phyloP scores from a whole-genome alignment of 768 basidiomycete species.

The Polyporus arcularius region DNA sequence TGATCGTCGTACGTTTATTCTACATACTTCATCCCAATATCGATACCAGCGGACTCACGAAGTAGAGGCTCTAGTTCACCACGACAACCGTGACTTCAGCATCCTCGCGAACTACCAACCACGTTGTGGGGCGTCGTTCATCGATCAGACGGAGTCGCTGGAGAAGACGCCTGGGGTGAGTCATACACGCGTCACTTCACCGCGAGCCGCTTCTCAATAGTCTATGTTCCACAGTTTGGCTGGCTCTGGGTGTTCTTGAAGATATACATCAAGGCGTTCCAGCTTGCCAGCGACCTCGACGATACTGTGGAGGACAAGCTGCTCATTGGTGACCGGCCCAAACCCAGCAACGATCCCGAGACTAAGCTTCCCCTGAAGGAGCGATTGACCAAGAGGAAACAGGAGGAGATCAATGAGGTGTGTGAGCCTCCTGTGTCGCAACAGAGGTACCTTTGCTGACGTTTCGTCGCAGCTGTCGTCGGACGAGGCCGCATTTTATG shows the following conservation, averaged over 20 bases:
- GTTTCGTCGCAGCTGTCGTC: constrained; percentile 54
- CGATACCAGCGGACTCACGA: not conserved
- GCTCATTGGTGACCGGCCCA: constrained; percentile 78
- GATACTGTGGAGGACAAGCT: constrained; percentile 81
- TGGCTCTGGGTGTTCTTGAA: constrained; percentile 77
- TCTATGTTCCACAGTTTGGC: constrained; percentile 46
- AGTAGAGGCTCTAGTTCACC: constrained; percentile 50
- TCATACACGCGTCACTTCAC: constrained; percentile 6
- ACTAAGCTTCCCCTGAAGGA: constrained; percentile 55
- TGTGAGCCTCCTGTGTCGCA: not conserved
- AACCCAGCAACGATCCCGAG: constrained; percentile 54
- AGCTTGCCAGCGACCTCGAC: constrained; percentile 79
- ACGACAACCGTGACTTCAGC: constrained; percentile 85
- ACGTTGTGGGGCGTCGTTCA: constrained; percentile 46
- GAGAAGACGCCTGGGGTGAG: constrained; percentile 63
- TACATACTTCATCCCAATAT: not conserved
- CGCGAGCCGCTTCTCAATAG: not conserved
- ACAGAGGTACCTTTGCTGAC: not conserved
- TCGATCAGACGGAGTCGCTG: constrained; percentile 70
- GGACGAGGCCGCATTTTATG: constrained; percentile 59
- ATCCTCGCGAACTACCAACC: constrained; percentile 84
- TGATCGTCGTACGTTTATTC: constrained; percentile 56
- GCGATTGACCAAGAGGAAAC: constrained; percentile 51
- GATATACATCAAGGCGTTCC: constrained; percentile 75
- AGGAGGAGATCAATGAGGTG: constrained; percentile 60